A percentile compares a stretch with the other conserved stretches of the same genome.
Conservation (phyloP, 805 yeast genomes). For the Metschnikowia bowlesiae region DNA sequence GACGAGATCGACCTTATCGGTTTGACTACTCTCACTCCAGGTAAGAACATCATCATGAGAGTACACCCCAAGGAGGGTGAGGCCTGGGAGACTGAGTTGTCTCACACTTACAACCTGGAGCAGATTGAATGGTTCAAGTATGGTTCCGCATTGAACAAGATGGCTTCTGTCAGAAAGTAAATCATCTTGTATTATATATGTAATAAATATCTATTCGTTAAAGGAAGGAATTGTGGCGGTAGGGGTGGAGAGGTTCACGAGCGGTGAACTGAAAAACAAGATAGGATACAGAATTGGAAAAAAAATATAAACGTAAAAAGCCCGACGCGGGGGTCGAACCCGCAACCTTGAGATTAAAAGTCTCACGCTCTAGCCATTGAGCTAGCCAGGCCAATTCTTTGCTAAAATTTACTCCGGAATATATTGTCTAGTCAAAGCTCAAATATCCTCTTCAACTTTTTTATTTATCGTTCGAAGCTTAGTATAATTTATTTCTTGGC, state of each 20-base stretch:
- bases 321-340: conserved; percentile 27
- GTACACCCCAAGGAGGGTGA: conserved; percentile 68
- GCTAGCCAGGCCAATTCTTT: conserved; percentile 19
- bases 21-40: conserved; percentile 83
- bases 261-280: no score
- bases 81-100: conserved; percentile 84
- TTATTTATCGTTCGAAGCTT: no score
- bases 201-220: conserved; percentile 10
- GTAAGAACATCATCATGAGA: conserved; percentile 80
- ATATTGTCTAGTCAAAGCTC: no score
- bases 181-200: conserved; percentile 5
- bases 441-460: no score
- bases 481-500: no score
- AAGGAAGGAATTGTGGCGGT: background rate
- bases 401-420: no score
- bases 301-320: no score
- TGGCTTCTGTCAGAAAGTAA: conserved; percentile 45
- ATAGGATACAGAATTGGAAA: no score
- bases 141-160: conserved; percentile 98
- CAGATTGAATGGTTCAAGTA: conserved; percentile 99
- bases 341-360: conserved; percentile 24
- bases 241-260: no score
- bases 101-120: conserved; percentile 94
- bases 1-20: conserved; percentile 89
- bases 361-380: conserved; percentile 25